Evolutionary conservation across 306 rosid genomes (phyloP).

Genomic region (Betula pendula): DNA sequence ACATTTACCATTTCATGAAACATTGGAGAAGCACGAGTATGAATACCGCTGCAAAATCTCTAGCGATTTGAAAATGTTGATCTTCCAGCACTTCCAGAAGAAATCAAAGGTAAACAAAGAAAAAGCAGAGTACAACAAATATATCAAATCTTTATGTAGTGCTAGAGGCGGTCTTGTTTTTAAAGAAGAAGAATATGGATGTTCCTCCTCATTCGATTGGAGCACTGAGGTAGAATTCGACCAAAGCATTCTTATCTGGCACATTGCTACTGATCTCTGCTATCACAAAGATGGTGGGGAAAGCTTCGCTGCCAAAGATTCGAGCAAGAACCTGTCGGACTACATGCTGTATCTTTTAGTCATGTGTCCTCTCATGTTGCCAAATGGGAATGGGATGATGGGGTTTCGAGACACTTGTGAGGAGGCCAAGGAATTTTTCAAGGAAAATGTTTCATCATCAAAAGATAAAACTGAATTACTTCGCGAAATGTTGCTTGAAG

Average conservation of each 20-base stretch:
- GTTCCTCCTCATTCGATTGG: neutral
- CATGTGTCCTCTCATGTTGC: constrained; percentile 6
- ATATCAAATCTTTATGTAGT: neutral
- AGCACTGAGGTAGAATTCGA: neutral
- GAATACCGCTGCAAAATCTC: neutral
- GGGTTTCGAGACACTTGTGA: constrained; percentile 6
- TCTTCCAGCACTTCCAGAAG: constrained; percentile 9
- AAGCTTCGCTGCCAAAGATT: neutral
- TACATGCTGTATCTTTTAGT: constrained; percentile 6
- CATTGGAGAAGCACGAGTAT: neutral
- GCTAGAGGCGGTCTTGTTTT: constrained; percentile 2
- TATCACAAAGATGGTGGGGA: neutral
- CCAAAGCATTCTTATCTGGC: too few species aligned
- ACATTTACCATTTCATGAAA: too few species aligned
- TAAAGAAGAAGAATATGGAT: neutral
- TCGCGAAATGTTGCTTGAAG: neutral
- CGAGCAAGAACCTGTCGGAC: neutral
- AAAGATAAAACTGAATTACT: neutral
- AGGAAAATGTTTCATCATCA: neutral
- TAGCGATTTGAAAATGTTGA: neutral
- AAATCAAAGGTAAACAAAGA: too few species aligned
- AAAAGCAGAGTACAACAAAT: too few species aligned
- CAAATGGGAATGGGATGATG: constrained; percentile 1
- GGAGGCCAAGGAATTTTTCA: neutral
- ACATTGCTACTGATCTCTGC: constrained; percentile 7